These are phyloP conservation scores for Phycomyces blakesleeanus DNA, from an alignment of 192 early-diverging fungal genomes.

Conservation along the genomic window DNA sequence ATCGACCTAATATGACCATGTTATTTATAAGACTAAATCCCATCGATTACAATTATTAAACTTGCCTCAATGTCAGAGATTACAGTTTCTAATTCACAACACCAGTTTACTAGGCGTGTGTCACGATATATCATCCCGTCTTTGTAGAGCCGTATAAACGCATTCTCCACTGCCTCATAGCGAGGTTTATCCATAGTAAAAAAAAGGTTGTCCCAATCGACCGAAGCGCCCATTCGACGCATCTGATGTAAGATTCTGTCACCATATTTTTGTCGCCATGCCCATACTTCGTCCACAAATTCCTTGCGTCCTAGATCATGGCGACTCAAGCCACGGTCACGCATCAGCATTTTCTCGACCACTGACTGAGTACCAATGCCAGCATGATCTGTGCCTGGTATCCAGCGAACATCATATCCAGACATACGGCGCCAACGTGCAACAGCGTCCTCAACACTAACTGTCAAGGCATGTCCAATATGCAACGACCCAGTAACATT, in stretches of 20 bases:
- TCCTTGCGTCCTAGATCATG: conserved; percentile 84
- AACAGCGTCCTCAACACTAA: conserved; percentile 79
- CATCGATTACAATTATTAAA: background rate
- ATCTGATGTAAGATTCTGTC: conserved; percentile 82
- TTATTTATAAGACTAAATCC: no score
- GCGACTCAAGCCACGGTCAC: conserved; percentile 55
- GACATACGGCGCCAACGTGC: conserved; percentile 85
- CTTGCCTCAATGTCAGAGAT: conserved; percentile 88
- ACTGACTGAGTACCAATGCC: conserved; percentile 97
- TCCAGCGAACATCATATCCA: conserved; percentile 85
- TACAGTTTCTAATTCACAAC: conserved; percentile 87
- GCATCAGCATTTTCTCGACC: conserved; percentile 87
- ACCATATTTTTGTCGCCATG: conserved; percentile 80
- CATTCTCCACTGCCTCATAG: conserved; percentile 76
- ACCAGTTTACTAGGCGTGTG: conserved; percentile 95
- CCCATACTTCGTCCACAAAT: conserved; percentile 83
- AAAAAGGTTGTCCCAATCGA: conserved; percentile 80
- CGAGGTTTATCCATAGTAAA: conserved; percentile 90
- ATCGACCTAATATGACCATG: conserved; percentile 57
- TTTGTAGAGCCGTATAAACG: conserved; percentile 84
- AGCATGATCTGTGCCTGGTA: conserved; percentile 97
- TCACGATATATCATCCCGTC: conserved; percentile 89
- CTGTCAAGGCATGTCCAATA: conserved; percentile 89
- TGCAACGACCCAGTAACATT: conserved; percentile 97
- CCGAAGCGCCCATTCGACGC: conserved; percentile 74